Conservation (phyloP, 129 eudicot genomes). For the Oenanthe sinensis region DNA sequence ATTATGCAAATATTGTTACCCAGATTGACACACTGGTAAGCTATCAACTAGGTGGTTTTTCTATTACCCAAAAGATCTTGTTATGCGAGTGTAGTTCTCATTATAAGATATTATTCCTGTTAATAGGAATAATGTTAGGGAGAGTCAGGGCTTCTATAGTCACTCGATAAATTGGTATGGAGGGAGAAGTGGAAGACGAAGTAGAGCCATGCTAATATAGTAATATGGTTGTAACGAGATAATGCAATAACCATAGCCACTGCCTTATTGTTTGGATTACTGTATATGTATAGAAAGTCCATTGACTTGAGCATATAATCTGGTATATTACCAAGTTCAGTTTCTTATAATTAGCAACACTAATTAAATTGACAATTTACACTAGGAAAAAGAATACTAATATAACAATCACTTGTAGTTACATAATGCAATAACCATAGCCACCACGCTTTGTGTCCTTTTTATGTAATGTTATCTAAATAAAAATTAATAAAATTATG, state of each 20-base stretch:
- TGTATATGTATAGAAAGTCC: not conserved
- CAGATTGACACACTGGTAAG: conserved; percentile 96
- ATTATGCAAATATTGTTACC: conserved; percentile 85
- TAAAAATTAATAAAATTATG: too few relatives aligned
- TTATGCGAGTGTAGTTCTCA: not conserved
- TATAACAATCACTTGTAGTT: not conserved
- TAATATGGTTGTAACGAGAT: not conserved
- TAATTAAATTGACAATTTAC: not conserved
- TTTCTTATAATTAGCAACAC: not conserved
- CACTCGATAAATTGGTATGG: not conserved
- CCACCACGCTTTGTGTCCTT: not conserved
- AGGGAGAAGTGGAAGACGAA: not conserved
- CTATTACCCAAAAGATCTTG: not conserved
- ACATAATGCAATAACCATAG: too few relatives aligned
- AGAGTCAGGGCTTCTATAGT: not conserved
- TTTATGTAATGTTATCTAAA: not conserved
- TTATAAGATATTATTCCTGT: not conserved
- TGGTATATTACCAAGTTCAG: not conserved
- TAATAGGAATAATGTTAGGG: not conserved
- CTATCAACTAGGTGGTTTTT: not conserved
- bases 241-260: not conserved
- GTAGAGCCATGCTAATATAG: not conserved
- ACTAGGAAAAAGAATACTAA: not conserved
- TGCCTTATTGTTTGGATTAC: not conserved
- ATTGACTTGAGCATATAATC: not conserved